phyloP scores from a whole-genome alignment of 768 basidiomycete genomes.

The Serendipita sp. region DNA sequence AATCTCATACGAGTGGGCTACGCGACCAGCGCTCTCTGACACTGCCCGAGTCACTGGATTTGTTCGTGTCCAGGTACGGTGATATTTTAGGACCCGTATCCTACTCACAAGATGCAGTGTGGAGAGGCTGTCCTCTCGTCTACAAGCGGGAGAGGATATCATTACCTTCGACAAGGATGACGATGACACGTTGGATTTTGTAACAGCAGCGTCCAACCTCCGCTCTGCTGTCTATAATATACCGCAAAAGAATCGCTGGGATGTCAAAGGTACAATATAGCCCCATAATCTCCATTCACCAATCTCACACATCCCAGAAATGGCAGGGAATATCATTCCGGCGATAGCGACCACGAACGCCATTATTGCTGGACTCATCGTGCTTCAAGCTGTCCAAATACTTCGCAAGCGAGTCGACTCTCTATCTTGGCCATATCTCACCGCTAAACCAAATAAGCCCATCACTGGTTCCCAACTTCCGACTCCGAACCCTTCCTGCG shows the following conservation, averaged over 20 bases:
- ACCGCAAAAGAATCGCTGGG: slow-evolving; percentile 78
- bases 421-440: slow-evolving; percentile 28
- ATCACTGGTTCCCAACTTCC: slow-evolving; percentile 52
- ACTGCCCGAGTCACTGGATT: slow-evolving; percentile 60
- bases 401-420: slow-evolving; percentile 43
- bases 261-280: slow-evolving; percentile 64
- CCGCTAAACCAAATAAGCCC: slow-evolving; percentile 64
- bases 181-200: slow-evolving; percentile 91
- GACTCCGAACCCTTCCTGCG: slow-evolving; percentile 61
- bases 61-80: slow-evolving; percentile 72
- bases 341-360: slow-evolving; percentile 99
- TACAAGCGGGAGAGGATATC: slow-evolving; percentile 47
- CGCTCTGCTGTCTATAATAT: slow-evolving; percentile 86
- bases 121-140: slow-evolving; percentile 55
- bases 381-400: slow-evolving; percentile 79
- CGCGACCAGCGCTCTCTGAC: slow-evolving; percentile 72
- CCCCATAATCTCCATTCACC: not conserved
- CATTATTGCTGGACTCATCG: slow-evolving; percentile 87
- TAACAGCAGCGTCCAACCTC: slow-evolving; percentile 86
- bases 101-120: slow-evolving; percentile 34
- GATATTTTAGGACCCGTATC: slow-evolving; percentile 1
- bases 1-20: slow-evolving; percentile 24
- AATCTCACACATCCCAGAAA: slow-evolving; percentile 39
- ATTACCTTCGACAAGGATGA: slow-evolving; percentile 97
- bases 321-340: slow-evolving; percentile 99